Percentiles rank a stretch among this genome's conserved stretches.
Evolutionary conservation across 2,329 filamentous ascomycete species (phyloP).

Genomic region (Rhexocercosporidium sp.): DNA sequence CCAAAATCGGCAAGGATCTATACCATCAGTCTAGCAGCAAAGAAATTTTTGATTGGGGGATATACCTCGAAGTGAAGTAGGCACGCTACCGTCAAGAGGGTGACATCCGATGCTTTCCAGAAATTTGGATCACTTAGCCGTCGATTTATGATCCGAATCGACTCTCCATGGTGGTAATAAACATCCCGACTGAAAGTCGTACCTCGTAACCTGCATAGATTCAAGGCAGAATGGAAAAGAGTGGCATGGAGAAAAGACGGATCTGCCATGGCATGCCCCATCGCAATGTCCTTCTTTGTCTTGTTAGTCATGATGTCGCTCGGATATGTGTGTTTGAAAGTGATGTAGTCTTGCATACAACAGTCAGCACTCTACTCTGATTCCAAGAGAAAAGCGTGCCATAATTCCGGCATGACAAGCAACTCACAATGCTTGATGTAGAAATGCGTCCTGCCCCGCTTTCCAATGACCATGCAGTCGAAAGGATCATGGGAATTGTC

Average conservation of each 20-base stretch:
- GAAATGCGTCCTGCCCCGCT: constrained; percentile 7
- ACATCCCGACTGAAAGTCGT: constrained; percentile 8
- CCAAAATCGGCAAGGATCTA: constrained; percentile 3
- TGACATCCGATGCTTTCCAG: constrained; percentile 6
- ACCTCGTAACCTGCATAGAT: constrained; percentile 7
- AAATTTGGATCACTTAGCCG: neutral
- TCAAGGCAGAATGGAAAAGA: constrained; percentile 23
- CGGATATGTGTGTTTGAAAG: constrained; percentile 15
- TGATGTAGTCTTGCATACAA: constrained; percentile 5
- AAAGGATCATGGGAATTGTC: constrained; percentile 11
- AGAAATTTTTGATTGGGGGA: neutral
- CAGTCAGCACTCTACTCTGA: neutral
- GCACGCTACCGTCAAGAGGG: constrained; percentile 13
- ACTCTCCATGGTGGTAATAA: constrained; percentile 15
- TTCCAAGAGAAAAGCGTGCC: neutral
- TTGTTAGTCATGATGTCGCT: neutral
- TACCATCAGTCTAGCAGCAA: neutral
- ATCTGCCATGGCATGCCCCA: constrained; percentile 18
- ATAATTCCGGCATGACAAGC: neutral
- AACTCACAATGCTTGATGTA: constrained; percentile 17
- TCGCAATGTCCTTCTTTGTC: constrained; percentile 18
- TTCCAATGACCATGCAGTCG: constrained; percentile 2
- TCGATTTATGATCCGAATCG: constrained; percentile 20
- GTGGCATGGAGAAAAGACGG: constrained; percentile 21
- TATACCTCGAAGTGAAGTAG: constrained; percentile 20